Evolutionary conservation across 2,329 filamentous ascomycete species (phyloP).

Genomic region (Trichoderma atroviride): DNA sequence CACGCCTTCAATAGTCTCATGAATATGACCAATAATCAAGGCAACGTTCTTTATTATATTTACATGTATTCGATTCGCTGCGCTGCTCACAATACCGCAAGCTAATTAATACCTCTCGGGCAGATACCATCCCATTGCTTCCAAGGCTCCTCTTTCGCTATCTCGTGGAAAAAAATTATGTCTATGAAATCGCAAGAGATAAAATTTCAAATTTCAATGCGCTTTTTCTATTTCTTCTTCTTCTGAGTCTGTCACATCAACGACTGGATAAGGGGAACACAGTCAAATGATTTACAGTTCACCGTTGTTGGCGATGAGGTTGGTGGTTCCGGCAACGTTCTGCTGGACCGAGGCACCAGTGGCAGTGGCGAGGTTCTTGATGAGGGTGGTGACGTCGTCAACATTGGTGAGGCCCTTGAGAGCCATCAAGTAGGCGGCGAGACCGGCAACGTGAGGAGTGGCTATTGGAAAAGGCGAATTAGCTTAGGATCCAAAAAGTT

Average conservation of each 20-base stretch:
- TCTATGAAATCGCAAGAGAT: constrained; percentile 10
- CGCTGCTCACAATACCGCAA: not conserved
- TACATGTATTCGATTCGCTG: constrained; percentile 4
- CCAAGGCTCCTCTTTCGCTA: not conserved
- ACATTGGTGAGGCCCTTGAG: constrained; percentile 52
- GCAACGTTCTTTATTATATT: constrained; percentile 2
- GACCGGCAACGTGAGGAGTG: constrained; percentile 66
- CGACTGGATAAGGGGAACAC: not conserved
- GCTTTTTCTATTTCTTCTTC: not conserved
- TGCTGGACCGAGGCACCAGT: constrained; percentile 48
- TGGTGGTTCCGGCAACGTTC: constrained; percentile 51
- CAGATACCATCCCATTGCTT: not conserved
- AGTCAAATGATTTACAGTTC: constrained; percentile 31
- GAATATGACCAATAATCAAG: not conserved
- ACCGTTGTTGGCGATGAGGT: constrained; percentile 61
- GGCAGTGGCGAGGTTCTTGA: constrained; percentile 55
- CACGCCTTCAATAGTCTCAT: not conserved
- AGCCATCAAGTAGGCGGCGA: constrained; percentile 68
- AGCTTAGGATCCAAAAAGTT: not conserved
- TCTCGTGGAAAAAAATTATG: not conserved
- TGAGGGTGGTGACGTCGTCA: constrained; percentile 47
- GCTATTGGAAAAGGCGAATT: constrained; percentile 41
- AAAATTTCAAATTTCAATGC: not conserved
- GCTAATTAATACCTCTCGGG: not conserved
- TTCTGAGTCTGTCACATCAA: not conserved